A percentile compares a stretch with the other conserved stretches of the same genome.
phyloP scores from a whole-genome alignment of 179 eudicot species.

The Silene coronaria region DNA sequence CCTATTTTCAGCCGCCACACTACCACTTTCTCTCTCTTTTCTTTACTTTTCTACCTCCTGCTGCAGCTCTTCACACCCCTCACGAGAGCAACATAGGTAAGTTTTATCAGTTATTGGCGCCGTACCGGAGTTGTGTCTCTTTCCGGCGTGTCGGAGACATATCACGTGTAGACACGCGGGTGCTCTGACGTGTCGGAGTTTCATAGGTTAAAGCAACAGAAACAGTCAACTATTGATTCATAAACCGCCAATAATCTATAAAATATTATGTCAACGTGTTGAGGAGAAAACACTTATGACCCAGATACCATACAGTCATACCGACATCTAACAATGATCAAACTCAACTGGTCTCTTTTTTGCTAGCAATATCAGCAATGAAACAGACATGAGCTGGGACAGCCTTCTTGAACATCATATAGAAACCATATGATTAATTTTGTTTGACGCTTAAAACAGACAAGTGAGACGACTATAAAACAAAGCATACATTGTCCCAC shows the following conservation, averaged over 20 bases:
- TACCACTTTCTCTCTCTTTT: too few species aligned
- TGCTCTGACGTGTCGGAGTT: too few species aligned
- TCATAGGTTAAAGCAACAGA: conserved; percentile 5
- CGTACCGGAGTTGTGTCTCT: too few species aligned
- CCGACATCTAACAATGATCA: not conserved
- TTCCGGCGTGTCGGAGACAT: too few species aligned
- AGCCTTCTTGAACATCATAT: not conserved
- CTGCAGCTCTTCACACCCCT: too few species aligned
- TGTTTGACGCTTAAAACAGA: not conserved
- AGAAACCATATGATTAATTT: not conserved
- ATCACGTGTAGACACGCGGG: too few species aligned
- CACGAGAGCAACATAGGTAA: too few species aligned
- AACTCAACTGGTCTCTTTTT: not conserved
- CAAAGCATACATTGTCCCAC: too few species aligned
- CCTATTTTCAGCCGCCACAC: too few species aligned
- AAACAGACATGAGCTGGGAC: not conserved
- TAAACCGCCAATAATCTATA: not conserved
- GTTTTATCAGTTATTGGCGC: too few species aligned
- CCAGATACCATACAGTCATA: not conserved
- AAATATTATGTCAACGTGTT: not conserved
- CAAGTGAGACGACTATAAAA: too few species aligned
- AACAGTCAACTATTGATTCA: not conserved
- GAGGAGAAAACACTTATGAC: not conserved
- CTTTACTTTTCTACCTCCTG: too few species aligned
- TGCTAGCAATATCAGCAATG: not conserved